These are phyloP conservation scores for Elongisporangium undulatum DNA, from an alignment of 352 stramenopile species.

Conservation along the genomic window DNA sequence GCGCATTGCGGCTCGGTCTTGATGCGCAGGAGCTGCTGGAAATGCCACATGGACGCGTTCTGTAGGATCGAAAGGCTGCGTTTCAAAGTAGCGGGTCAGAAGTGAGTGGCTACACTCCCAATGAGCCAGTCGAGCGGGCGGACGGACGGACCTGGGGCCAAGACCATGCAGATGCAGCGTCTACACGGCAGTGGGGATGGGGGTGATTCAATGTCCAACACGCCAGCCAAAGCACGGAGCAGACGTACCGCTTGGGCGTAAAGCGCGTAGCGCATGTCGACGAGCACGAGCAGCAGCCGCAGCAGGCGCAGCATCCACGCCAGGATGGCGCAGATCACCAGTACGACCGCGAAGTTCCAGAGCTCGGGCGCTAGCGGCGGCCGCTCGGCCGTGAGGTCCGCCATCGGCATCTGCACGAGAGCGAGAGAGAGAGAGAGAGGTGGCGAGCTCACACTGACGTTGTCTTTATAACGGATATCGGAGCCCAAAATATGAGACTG, in stretches of 20 bases:
- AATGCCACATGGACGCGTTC: slow-evolving; percentile 58
- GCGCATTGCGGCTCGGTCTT: slow-evolving; percentile 24
- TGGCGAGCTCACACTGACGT: background rate
- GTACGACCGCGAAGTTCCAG: slow-evolving; percentile 53
- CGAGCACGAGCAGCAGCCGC: slow-evolving; percentile 24
- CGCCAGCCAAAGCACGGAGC: background rate
- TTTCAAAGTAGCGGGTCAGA: background rate
- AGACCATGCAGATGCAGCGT: slow-evolving; percentile 19
- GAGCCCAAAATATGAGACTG: background rate
- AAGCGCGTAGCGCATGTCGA: slow-evolving; percentile 36
- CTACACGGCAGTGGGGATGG: slow-evolving; percentile 4
- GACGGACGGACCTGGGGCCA: slow-evolving; percentile 15
- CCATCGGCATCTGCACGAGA: background rate
- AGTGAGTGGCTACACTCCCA: background rate
- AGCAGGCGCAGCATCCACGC: slow-evolving; percentile 40
- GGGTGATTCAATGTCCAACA: background rate
- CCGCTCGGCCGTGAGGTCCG: slow-evolving; percentile 1
- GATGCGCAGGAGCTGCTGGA: slow-evolving; percentile 54
- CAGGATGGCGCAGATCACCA: slow-evolving; percentile 34
- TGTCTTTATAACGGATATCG: background rate
- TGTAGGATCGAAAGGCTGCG: slow-evolving; percentile 42
- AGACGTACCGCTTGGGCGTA: slow-evolving; percentile 34
- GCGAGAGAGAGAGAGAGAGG: background rate
- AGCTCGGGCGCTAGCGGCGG: slow-evolving; percentile 36
- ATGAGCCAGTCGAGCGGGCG: background rate